A percentile compares a stretch with the other conserved stretches of the same genome.
phyloP scores from a whole-genome alignment of 805 yeast genomes.

The Saccharomycopsis sp. region DNA sequence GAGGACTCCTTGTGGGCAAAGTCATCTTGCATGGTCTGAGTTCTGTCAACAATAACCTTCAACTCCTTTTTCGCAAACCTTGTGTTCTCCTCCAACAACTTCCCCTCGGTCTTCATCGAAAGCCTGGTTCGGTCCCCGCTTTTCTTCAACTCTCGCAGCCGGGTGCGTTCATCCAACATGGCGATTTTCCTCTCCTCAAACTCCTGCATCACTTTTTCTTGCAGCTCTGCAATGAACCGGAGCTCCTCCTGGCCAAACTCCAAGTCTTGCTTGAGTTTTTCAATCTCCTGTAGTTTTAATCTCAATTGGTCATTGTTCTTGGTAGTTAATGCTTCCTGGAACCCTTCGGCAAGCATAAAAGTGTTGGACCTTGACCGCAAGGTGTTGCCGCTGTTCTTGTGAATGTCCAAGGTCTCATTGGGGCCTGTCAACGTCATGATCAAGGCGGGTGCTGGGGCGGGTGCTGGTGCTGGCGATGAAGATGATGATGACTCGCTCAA shows the following conservation, averaged over 20 bases:
- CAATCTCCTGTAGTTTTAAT: slow-evolving; percentile 10
- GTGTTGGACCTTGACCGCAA: slow-evolving; percentile 14
- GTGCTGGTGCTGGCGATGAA: too few relatives aligned
- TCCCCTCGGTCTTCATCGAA: slow-evolving; percentile 11
- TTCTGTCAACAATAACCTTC: slow-evolving; percentile 5
- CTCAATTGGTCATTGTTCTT: neutral
- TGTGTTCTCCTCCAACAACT: slow-evolving; percentile 14
- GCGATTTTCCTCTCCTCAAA: slow-evolving; percentile 7
- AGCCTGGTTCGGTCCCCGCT: slow-evolving; percentile 18
- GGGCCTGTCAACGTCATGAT: too few relatives aligned
- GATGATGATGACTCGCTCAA: neutral
- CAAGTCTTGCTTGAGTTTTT: slow-evolving; percentile 8
- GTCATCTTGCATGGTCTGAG: neutral
- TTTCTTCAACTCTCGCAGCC: slow-evolving; percentile 10
- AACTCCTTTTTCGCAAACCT: slow-evolving; percentile 13
- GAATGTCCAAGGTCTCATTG: too few relatives aligned
- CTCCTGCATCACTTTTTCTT: slow-evolving; percentile 9
- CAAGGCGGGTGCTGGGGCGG: too few relatives aligned
- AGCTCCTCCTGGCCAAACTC: slow-evolving; percentile 18
- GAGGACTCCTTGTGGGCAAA: slow-evolving; percentile 6
- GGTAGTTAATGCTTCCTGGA: neutral
- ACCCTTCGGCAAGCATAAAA: slow-evolving; percentile 5
- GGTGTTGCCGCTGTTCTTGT: slow-evolving; percentile 10
- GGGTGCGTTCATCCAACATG: slow-evolving; percentile 10
- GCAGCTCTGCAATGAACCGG: slow-evolving; percentile 11